Conservation (phyloP, 768 basidiomycete species). For the Suillus tomentosus region DNA sequence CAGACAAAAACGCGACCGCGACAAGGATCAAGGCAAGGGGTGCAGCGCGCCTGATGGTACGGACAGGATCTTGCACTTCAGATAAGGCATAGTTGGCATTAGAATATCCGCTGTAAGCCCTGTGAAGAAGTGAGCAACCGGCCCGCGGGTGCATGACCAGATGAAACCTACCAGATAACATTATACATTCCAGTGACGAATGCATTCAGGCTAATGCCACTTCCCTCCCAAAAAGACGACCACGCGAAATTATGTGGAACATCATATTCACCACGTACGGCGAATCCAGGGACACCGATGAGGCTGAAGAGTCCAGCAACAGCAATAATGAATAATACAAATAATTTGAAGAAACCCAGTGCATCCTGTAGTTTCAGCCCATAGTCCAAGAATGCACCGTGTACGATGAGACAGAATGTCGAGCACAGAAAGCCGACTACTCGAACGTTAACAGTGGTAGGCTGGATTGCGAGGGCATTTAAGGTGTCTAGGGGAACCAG, state of each 20-base stretch:
- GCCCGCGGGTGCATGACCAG: not conserved
- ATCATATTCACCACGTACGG: constrained; percentile 51
- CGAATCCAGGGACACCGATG: constrained; percentile 48
- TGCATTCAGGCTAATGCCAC: constrained; percentile 54
- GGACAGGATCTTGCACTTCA: constrained; percentile 68
- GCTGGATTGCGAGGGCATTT: constrained; percentile 50
- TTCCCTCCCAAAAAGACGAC: constrained; percentile 66
- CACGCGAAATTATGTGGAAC: constrained; percentile 60
- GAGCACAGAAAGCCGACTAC: constrained; percentile 56
- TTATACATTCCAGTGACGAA: constrained; percentile 67
- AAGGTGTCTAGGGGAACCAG: constrained; percentile 50
- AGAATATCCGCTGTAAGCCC: constrained; percentile 74
- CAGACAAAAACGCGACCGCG: constrained; percentile 59
- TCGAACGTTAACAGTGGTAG: constrained; percentile 50
- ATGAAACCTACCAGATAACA: constrained; percentile 59
- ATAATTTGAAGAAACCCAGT: constrained; percentile 63
- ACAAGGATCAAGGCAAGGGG: constrained; percentile 65
- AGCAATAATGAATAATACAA: constrained; percentile 53
- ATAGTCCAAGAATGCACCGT: constrained; percentile 52
- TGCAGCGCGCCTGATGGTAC: constrained; percentile 70
- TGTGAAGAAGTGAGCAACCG: constrained; percentile 24
- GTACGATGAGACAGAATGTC: constrained; percentile 57
- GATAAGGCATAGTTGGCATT: constrained; percentile 77
- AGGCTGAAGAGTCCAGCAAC: constrained; percentile 57
- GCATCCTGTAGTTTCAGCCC: constrained; percentile 66